Conservation (phyloP, 1,139 yeast species). For the Saccharomyces hybrid region DNA sequence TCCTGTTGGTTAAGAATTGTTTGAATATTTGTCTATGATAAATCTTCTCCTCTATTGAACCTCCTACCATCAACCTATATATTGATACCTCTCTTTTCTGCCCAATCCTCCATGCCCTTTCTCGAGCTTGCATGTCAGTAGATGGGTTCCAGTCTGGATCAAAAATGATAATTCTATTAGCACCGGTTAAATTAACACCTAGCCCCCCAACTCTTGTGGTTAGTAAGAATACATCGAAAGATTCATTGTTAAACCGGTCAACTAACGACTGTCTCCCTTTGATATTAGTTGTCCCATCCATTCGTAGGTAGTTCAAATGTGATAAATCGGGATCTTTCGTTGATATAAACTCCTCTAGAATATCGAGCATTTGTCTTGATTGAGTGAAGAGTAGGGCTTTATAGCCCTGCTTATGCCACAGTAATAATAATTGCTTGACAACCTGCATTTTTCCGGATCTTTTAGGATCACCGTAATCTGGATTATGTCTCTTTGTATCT, state of each 20-base stretch:
- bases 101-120: constrained; percentile 95
- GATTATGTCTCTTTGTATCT: constrained; percentile 38
- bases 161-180: constrained; percentile 84
- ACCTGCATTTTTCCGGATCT: constrained; percentile 92
- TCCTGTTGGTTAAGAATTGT: constrained; percentile 87
- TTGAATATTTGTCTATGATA: constrained; percentile 95
- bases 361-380: constrained; percentile 89
- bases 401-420: constrained; percentile 76
- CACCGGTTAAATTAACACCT: constrained; percentile 92
- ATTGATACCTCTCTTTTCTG: constrained; percentile 89
- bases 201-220: constrained; percentile 96
- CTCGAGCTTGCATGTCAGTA: constrained; percentile 94
- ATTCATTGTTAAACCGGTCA: constrained; percentile 65
- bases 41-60: constrained; percentile 92
- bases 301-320: constrained; percentile 53
- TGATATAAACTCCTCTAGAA: constrained; percentile 59
- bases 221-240: constrained; percentile 58
- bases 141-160: constrained; percentile 99
- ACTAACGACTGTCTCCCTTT: constrained; percentile 68
- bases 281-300: constrained; percentile 94
- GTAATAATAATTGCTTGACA: constrained; percentile 58
- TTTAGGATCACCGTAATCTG: constrained; percentile 54
- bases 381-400: constrained; percentile 81
- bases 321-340: constrained; percentile 37
- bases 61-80: constrained; percentile 87